These are phyloP conservation scores for Malus sieversii DNA, from an alignment of 306 rosid species.

Conservation along the genomic window DNA sequence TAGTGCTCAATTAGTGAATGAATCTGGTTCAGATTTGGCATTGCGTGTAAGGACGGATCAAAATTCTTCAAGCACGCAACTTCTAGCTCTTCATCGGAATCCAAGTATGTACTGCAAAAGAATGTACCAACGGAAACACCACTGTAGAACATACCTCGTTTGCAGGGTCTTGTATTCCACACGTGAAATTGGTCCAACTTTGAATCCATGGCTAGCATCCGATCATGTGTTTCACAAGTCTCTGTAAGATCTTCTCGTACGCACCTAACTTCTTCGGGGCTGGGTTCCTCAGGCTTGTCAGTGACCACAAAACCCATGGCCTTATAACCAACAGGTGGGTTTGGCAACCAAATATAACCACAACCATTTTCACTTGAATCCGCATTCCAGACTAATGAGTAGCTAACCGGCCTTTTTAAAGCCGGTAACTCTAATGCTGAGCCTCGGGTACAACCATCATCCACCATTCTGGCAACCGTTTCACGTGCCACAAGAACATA, in stretches of 20 bases:
- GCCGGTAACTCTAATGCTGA: conserved; percentile 33
- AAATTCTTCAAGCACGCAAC: conserved; percentile 46
- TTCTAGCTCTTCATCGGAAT: conserved; percentile 29
- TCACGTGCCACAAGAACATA: conserved; percentile 60
- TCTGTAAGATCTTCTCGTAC: conserved; percentile 78
- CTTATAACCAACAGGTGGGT: conserved; percentile 70
- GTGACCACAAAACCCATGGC: conserved; percentile 75
- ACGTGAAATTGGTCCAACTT: conserved; percentile 37
- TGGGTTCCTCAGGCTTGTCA: conserved; percentile 44
- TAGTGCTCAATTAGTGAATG: conserved; percentile 43
- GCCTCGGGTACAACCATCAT: conserved; percentile 11
- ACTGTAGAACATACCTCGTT: conserved; percentile 56
- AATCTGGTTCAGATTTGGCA: conserved; percentile 59
- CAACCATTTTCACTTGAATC: conserved; percentile 43
- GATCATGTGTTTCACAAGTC: conserved; percentile 53
- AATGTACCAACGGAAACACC: conserved; percentile 83
- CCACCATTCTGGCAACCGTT: conserved; percentile 17
- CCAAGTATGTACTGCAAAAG: conserved; percentile 42
- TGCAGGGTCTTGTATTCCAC: conserved; percentile 59
- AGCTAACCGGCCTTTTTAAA: conserved; percentile 47
- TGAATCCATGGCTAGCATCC: conserved; percentile 35
- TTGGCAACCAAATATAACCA: conserved; percentile 85
- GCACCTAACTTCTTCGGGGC: conserved; percentile 54
- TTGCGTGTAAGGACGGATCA: conserved; percentile 24
- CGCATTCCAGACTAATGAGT: conserved; percentile 59